Percentiles rank a stretch among this genome's conserved stretches.
These are phyloP conservation scores for Chenopodium formosanum DNA, from an alignment of 148 eudicot genomes.

Conservation along the genomic window DNA sequence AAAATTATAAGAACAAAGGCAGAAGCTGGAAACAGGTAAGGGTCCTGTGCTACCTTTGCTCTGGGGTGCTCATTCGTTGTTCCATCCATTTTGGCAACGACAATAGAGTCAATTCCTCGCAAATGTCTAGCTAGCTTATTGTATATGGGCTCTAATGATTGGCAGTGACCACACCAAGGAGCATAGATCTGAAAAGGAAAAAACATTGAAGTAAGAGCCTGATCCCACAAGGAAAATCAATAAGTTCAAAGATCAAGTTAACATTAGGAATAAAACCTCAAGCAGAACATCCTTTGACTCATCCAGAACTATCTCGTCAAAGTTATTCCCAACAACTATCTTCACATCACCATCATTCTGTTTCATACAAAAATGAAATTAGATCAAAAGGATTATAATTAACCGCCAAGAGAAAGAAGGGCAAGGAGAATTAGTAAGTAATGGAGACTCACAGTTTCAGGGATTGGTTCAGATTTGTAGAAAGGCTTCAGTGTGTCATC, in stretches of 20 bases:
- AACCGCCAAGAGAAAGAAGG: background rate
- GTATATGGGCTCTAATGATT: constrained; percentile 84
- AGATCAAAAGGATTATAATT: background rate
- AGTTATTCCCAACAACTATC: constrained; percentile 86
- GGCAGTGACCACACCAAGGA: constrained; percentile 98
- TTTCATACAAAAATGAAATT: constrained; percentile 3
- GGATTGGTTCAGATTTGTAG: constrained; percentile 89
- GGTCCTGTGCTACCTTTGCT: constrained; percentile 56
- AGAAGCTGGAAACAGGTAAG: background rate
- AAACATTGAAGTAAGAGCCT: constrained; percentile 5
- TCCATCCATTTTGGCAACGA: constrained; percentile 95
- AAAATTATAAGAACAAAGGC: background rate
- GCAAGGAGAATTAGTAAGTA: background rate
- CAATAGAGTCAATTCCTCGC: constrained; percentile 68
- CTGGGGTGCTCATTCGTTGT: constrained; percentile 93
- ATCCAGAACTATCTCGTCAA: constrained; percentile 87
- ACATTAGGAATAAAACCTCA: constrained; percentile 53
- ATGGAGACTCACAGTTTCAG: constrained; percentile 61
- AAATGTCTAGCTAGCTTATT: constrained; percentile 85
- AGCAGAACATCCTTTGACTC: constrained; percentile 95
- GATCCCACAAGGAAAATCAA: background rate
- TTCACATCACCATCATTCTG: constrained; percentile 92
- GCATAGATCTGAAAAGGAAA: constrained; percentile 61
- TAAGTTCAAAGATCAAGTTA: background rate
- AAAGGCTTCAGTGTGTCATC: constrained; percentile 84